These are phyloP conservation scores for Petasospora fabianii DNA, from an alignment of 1,139 yeast species.

Conservation along the genomic window DNA sequence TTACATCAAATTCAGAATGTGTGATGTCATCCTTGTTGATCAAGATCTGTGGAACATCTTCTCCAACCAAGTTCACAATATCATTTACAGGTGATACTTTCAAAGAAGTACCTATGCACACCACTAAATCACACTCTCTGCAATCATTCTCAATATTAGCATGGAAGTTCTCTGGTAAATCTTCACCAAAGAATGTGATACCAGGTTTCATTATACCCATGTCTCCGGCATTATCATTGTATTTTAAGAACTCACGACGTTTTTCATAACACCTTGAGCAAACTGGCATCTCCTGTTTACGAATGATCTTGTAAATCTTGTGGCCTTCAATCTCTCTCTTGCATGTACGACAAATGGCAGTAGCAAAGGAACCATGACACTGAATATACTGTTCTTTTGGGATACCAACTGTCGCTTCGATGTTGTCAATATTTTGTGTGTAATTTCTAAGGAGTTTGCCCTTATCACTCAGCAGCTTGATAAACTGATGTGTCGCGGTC, in stretches of 20 bases:
- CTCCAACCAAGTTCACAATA: conserved; percentile 72
- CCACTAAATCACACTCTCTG: conserved; percentile 68
- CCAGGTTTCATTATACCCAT: conserved; percentile 94
- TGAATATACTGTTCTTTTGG: conserved; percentile 69
- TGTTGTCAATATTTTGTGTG: conserved; percentile 92
- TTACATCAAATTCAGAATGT: conserved; percentile 78
- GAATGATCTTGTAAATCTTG: conserved; percentile 57
- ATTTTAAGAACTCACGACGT: conserved; percentile 35
- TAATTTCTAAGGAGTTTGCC: conserved; percentile 82
- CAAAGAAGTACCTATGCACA: conserved; percentile 90
- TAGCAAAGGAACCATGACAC: conserved; percentile 95
- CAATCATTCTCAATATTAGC: conserved; percentile 56
- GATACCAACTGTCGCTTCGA: conserved; percentile 84
- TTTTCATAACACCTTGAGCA: conserved; percentile 65
- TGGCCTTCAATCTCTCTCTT: conserved; percentile 65
- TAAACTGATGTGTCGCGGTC: conserved; percentile 86
- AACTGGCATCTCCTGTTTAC: conserved; percentile 57
- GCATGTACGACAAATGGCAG: conserved; percentile 86
- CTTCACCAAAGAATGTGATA: conserved; percentile 92
- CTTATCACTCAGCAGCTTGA: conserved; percentile 68
- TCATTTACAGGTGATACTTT: conserved; percentile 97
- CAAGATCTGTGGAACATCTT: conserved; percentile 74
- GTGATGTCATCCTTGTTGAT: conserved; percentile 79
- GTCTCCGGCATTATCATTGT: conserved; percentile 34
- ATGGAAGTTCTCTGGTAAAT: conserved; percentile 73